These are phyloP conservation scores for Aureobasidium leucospermi DNA, from an alignment of 2,329 filamentous ascomycete species.

Conservation along the genomic window DNA sequence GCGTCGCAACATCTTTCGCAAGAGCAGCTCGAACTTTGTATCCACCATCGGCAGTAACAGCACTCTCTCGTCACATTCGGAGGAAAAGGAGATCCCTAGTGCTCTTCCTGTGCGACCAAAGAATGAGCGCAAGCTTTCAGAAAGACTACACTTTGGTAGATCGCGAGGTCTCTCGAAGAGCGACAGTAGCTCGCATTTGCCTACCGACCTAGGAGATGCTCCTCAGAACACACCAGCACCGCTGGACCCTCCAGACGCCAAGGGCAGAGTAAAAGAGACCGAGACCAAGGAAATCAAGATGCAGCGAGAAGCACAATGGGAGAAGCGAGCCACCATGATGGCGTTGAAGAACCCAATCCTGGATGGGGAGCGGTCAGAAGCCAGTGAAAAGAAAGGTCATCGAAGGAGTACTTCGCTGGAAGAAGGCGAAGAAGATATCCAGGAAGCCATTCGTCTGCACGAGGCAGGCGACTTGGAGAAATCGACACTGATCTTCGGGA, in stretches of 20 bases:
- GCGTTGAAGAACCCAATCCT: constrained; percentile 47
- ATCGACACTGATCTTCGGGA: constrained; percentile 80
- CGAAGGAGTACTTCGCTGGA: constrained; percentile 20
- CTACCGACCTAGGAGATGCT: constrained; percentile 72
- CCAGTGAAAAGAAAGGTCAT: not conserved
- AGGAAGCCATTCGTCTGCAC: constrained; percentile 91
- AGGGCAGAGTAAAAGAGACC: constrained; percentile 10
- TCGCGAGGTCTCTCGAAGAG: constrained; percentile 39
- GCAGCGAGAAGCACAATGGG: constrained; percentile 71
- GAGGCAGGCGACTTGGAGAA: constrained; percentile 70
- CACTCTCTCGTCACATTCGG: not conserved
- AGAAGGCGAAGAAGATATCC: constrained; percentile 57
- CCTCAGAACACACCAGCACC: constrained; percentile 56
- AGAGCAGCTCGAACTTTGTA: not conserved
- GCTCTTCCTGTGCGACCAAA: constrained; percentile 21
- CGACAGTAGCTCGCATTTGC: constrained; percentile 65
- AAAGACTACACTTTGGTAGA: constrained; percentile 56
- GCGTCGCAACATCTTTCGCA: constrained; percentile 12
- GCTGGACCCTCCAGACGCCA: constrained; percentile 13
- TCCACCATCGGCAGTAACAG: not conserved
- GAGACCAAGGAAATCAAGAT: constrained; percentile 8
- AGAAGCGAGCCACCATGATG: constrained; percentile 84
- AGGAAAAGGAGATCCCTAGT: not conserved
- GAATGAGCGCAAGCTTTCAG: constrained; percentile 49
- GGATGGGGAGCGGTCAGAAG: constrained; percentile 21